These are phyloP conservation scores for Aspergillus carlsbadensis DNA, from an alignment of 495 filamentous ascomycete genomes.

Conservation along the genomic window DNA sequence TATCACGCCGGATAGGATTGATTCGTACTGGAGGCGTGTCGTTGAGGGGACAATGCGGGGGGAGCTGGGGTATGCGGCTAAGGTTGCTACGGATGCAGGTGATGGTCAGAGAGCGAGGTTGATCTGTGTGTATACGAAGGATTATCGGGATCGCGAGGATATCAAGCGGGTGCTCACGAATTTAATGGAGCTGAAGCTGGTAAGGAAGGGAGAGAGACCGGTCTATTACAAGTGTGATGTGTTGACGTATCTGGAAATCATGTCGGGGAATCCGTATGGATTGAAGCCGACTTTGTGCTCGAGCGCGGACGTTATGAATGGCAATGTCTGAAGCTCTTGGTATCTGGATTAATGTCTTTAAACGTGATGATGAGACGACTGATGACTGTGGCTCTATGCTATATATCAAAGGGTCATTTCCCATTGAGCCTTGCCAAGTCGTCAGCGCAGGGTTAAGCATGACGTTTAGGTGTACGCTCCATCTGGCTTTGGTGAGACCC, in stretches of 20 bases:
- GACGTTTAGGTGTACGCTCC: too few species aligned
- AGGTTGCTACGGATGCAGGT: constrained; percentile 56
- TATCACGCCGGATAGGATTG: constrained; percentile 51
- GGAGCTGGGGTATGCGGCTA: constrained; percentile 65
- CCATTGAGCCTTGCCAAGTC: neutral
- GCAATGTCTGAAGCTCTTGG: constrained; percentile 20
- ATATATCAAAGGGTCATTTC: neutral
- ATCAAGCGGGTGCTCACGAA: constrained; percentile 62
- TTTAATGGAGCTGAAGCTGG: constrained; percentile 59
- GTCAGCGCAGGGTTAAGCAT: too few species aligned
- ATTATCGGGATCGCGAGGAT: constrained; percentile 68
- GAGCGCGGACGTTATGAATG: constrained; percentile 40
- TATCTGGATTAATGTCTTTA: neutral
- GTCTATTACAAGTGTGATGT: constrained; percentile 86
- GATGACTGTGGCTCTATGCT: neutral
- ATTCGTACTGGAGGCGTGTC: constrained; percentile 61
- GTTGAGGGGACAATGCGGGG: constrained; percentile 61
- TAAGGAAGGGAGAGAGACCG: constrained; percentile 42
- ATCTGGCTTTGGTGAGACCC: neutral
- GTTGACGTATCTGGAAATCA: constrained; percentile 70
- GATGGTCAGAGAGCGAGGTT: constrained; percentile 47
- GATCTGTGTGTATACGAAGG: constrained; percentile 74
- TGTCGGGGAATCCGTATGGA: constrained; percentile 63
- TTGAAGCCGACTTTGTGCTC: constrained; percentile 57
- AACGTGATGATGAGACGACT: constrained; percentile 2